These are phyloP conservation scores for Vitis rupestris DNA, from an alignment of 164 flowering plant species.

Conservation along the genomic window DNA sequence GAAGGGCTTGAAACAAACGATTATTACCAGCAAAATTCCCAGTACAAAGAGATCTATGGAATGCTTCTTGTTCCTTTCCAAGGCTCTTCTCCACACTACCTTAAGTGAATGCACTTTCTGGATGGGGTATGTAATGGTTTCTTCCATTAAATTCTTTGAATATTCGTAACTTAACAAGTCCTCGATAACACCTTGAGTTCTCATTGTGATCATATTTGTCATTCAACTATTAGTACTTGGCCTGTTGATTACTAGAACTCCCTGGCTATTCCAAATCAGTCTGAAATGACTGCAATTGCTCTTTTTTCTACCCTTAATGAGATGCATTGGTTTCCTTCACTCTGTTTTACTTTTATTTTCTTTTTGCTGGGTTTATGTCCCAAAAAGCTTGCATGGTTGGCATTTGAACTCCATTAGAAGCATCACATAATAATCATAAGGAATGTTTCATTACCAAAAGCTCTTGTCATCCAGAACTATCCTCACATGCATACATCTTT, in stretches of 20 bases:
- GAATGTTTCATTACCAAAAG: background rate
- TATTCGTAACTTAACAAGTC: background rate
- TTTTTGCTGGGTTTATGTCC: too few relatives aligned
- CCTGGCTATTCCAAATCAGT: background rate
- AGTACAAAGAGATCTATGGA: conserved; percentile 85
- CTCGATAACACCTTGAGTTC: too few relatives aligned
- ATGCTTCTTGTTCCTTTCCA: conserved; percentile 73
- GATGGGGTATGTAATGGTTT: conserved; percentile 63
- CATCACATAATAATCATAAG: too few relatives aligned
- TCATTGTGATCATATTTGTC: too few relatives aligned
- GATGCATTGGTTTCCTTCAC: too few relatives aligned
- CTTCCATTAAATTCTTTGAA: background rate
- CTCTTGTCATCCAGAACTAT: background rate
- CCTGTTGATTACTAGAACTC: background rate
- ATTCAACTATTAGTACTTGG: too few relatives aligned
- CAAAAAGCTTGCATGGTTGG: too few relatives aligned
- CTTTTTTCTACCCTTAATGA: too few relatives aligned
- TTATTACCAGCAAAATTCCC: conserved; percentile 76
- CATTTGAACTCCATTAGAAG: too few relatives aligned
- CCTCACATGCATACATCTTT: background rate
- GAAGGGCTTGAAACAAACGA: conserved; percentile 68
- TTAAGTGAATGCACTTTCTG: conserved; percentile 70
- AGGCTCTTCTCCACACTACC: conserved; percentile 69
- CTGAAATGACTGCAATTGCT: background rate
- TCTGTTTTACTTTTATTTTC: too few relatives aligned